Evolutionary conservation across 176 grass and related monocot species (phyloP).

Genomic region (Guadua angustifolia): DNA sequence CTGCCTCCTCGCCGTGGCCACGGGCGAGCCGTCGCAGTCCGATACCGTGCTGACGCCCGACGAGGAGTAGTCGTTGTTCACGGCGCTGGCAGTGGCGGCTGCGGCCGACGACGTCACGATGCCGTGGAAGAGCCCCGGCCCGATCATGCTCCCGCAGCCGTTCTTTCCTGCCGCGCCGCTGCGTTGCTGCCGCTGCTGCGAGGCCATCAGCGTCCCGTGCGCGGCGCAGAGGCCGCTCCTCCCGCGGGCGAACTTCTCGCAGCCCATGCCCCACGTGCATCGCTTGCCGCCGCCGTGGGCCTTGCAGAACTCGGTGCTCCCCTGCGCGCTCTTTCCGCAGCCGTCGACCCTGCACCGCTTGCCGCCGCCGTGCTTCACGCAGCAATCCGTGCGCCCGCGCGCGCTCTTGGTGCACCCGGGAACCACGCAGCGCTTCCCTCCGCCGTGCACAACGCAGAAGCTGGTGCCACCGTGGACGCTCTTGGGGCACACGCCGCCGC

Average conservation of each 20-base stretch:
- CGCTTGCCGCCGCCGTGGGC: constrained; percentile 76
- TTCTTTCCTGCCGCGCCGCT: constrained; percentile 11
- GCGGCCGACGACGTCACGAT: constrained; percentile 44
- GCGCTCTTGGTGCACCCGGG: constrained; percentile 74
- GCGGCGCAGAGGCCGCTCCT: constrained; percentile 74
- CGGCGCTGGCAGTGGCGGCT: constrained; percentile 13
- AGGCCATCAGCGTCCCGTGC: constrained; percentile 54
- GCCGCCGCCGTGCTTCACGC: constrained; percentile 74
- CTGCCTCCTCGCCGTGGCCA: constrained; percentile 31
- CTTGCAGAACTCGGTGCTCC: constrained; percentile 73
- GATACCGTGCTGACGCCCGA: constrained; percentile 60
- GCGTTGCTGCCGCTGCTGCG: constrained; percentile 40
- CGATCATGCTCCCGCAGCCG: constrained; percentile 46
- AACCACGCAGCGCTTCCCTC: constrained; percentile 72
- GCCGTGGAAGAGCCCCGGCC: constrained; percentile 65
- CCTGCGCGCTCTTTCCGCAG: constrained; percentile 80
- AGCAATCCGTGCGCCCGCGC: constrained; percentile 68
- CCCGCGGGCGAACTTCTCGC: constrained; percentile 78
- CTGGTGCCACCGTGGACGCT: constrained; percentile 77
- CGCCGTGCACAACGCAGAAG: constrained; percentile 78
- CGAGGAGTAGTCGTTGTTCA: constrained; percentile 44
- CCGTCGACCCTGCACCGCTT: constrained; percentile 59
- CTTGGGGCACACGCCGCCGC: constrained; percentile 73
- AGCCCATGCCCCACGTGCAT: constrained; percentile 57
- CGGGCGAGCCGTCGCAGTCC: constrained; percentile 46